These are phyloP conservation scores for Sherardia arvensis DNA, from an alignment of 257 asterid species.

Conservation along the genomic window DNA sequence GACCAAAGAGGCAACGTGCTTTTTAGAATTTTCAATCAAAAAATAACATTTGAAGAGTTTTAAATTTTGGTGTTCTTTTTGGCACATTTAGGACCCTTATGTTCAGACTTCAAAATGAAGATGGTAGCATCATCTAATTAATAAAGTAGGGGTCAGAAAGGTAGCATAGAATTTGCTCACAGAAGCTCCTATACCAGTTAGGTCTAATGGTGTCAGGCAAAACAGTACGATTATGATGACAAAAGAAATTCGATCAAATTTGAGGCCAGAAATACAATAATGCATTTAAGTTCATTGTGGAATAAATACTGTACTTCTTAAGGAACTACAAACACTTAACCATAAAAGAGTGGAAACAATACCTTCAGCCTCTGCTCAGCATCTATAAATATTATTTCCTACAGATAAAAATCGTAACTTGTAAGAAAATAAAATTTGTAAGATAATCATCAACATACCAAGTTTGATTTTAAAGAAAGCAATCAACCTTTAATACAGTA, in stretches of 20 bases:
- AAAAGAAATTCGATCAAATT: not conserved
- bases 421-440: conserved; percentile 20
- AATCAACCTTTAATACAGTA: conserved; percentile 73
- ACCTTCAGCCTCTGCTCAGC: conserved; percentile 82
- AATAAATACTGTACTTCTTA: not conserved
- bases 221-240: not conserved
- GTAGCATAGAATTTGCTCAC: not conserved
- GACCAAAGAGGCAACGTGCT: not conserved
- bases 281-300: not conserved
- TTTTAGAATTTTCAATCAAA: not conserved
- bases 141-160: too few species aligned
- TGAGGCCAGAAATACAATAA: not conserved
- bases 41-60: not conserved
- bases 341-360: conserved; percentile 7
- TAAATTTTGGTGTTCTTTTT: not conserved
- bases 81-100: not conserved
- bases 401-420: conserved; percentile 19
- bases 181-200: not conserved
- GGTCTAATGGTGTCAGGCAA: not conserved
- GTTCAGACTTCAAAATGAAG: not conserved
- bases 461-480: conserved; percentile 16
- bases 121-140: not conserved
- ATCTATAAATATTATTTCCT: conserved; percentile 85
- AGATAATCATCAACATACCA: conserved; percentile 15
- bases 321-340: conserved; percentile 10